Evolutionary conservation across 139 green algal species (phyloP), one percentile per base, ranked within the genome.

Genomic region (Mesotaenium endlicherianum): DNA sequence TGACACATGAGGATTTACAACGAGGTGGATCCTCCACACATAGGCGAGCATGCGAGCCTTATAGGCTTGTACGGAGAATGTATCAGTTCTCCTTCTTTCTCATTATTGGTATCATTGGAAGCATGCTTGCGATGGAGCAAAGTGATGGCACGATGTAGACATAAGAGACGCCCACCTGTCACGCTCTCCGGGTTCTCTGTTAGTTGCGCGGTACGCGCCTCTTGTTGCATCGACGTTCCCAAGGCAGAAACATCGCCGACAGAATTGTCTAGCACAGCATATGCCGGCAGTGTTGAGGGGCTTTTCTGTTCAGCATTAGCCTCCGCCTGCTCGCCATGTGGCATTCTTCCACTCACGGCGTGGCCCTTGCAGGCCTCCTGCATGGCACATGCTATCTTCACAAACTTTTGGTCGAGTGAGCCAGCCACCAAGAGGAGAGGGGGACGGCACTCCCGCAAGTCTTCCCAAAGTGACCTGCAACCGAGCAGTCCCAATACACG

Each of bases 371-470:
- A n/a, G n/a, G n/a, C 17, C 40, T 42, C 64, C 14, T 16, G 64
- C 72, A 80, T 80, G 20, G 34, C 34, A 20, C 75, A n/a, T 1
- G 72, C 72, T 2, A 80, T 80, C 3, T 20, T 45, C 6, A 42
- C 34, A 34, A 74, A 80, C 11, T 80, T 80, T 1, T 74, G 31
- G 43, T 80, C 72, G 0, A n/a, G 14, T 1, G 49, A 43, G 72
- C 72, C 72, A 42, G 36, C 72, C 34, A 80, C 72, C 20, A 80
- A 36, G 20, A 80, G 50, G 31, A 80, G 72, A 2, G 49, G 72
- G 0, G 17, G 30, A 8, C 30, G 45, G 42, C 34, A 72, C 1
- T 26, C 11, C 5, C 31, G 17, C 0, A 80, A 31, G 30, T 80
- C 34, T 26, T 80, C 72, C 72, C 72, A 74, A 26, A 80, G 43